Percentiles rank a stretch among this genome's conserved stretches.
phyloP scores from a whole-genome alignment of 2,329 filamentous ascomycete genomes.

The Claviceps pusilla region DNA sequence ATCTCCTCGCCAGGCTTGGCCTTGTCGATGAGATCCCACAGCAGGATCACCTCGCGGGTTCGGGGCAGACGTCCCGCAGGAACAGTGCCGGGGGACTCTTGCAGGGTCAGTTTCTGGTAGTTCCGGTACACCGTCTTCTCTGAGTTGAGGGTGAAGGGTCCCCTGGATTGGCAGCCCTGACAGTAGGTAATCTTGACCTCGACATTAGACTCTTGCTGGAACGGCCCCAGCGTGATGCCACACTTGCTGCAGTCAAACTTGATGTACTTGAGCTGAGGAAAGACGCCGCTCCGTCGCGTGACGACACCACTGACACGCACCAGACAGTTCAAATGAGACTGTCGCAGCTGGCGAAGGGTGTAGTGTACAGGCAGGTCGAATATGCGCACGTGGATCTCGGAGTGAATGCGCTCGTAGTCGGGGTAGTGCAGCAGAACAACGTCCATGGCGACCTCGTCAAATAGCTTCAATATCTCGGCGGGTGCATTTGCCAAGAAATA shows the following conservation, averaged over 20 bases:
- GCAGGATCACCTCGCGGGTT: constrained; percentile 82
- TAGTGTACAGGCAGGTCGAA: constrained; percentile 89
- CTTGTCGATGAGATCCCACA: constrained; percentile 93
- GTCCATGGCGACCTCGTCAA: constrained; percentile 93
- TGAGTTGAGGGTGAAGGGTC: constrained; percentile 88
- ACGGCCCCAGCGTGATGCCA: constrained; percentile 78
- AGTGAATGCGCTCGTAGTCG: constrained; percentile 93
- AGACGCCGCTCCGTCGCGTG: constrained; percentile 84
- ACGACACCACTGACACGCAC: constrained; percentile 92
- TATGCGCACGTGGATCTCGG: constrained; percentile 94
- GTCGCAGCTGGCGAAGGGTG: constrained; percentile 84
- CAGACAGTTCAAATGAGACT: constrained; percentile 89
- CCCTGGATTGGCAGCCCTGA: constrained; percentile 87
- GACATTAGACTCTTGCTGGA: constrained; percentile 91
- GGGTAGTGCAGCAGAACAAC: constrained; percentile 91
- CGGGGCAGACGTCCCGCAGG: constrained; percentile 88
- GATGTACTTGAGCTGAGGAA: constrained; percentile 95
- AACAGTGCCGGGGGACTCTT: constrained; percentile 93
- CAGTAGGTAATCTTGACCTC: constrained; percentile 96
- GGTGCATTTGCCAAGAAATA: constrained; percentile 95
- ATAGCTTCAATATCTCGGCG: constrained; percentile 86
- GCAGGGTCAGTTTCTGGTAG: constrained; percentile 92
- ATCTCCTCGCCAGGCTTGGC: constrained; percentile 97
- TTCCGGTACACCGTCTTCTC: constrained; percentile 98
- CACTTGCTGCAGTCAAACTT: constrained; percentile 97